Base-by-base conservation (phyloP, 2,329 filamentous ascomycete genomes). In the Chaetomiaceae sp. region DNA sequence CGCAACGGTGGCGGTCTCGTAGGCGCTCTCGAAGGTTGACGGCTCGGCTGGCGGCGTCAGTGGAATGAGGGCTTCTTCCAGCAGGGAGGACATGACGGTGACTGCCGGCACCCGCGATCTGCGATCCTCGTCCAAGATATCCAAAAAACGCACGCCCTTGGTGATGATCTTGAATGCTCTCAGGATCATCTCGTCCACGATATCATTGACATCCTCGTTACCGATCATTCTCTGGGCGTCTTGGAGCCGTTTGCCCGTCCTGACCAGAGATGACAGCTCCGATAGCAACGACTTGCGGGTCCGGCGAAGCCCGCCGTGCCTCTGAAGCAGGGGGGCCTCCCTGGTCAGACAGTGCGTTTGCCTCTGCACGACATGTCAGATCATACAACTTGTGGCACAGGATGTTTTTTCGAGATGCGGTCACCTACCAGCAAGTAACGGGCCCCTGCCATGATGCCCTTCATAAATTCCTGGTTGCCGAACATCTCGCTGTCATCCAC, bases 121-220 rank as follows among this genome's bases (percentile, higher is more conserved):
- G 41, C 74, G 68, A 60, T 85, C 80, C 14, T 82, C 86, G 33
- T 87, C 85, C 72, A 93, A 84, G 2, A 92, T 78, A 60, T 99
- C 93, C 37, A 96, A 77, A 63, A 99, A 97, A 39, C 86, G 80
- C 21, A 96, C 89, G 13, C 88, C 90, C 61, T 92, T 85, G 42
- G 85, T 92, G n/a, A 96, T 87, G 46, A 97, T 90, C 64, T 87
- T 90, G 73, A 96, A 97, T 0, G 91, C 91, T 67, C 91, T 93
- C 47, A 95, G 73, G 20, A 97, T 87, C 81, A 97, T 89, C 66
- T 96, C 88, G 63, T 97, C 92, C 51, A 96, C 81, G 51, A 92
- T 81, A 60, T 87, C 82, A 62, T 89, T 89, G 12, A 86, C 74
- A 40, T 82, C 78, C 0, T 70, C 65, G 0, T 76, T 72, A 13